Conservation (phyloP, 768 basidiomycete genomes). For the Mycena metata region DNA sequence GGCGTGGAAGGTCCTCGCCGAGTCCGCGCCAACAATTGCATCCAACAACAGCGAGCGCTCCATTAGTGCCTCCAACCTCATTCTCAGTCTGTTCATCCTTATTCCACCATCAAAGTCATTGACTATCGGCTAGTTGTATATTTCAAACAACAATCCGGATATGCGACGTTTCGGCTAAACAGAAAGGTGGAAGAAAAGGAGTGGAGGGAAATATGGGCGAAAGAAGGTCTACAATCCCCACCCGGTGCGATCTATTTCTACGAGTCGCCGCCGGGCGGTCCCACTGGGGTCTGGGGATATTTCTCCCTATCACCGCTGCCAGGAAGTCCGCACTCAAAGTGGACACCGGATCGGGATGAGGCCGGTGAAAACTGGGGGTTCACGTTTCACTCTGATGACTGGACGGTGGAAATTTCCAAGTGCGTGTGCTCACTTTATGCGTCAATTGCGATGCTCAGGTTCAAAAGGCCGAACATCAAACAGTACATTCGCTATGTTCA, state of each 20-base stretch:
- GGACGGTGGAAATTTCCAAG: slow-evolving; percentile 36
- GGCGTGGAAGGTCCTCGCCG: slow-evolving; percentile 24
- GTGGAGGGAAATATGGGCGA: slow-evolving; percentile 27
- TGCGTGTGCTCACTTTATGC: neutral
- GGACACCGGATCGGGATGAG: slow-evolving; percentile 29
- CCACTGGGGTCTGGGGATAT: slow-evolving; percentile 31
- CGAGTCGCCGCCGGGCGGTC: slow-evolving; percentile 29
- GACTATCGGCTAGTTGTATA: slow-evolving; percentile 15
- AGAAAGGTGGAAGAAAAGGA: slow-evolving; percentile 4
- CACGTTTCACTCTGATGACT: slow-evolving; percentile 29
- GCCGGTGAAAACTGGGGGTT: slow-evolving; percentile 27
- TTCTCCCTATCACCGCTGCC: slow-evolving; percentile 25
- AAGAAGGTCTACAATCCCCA: slow-evolving; percentile 15
- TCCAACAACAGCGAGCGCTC: slow-evolving; percentile 13
- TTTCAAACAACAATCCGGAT: slow-evolving; percentile 30
- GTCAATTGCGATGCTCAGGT: neutral
- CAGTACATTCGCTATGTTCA: slow-evolving; percentile 34
- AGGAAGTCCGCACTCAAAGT: slow-evolving; percentile 18
- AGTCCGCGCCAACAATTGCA: slow-evolving; percentile 1
- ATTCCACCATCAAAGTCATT: too few relatives aligned
- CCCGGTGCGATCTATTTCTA: slow-evolving; percentile 28
- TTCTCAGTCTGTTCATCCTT: slow-evolving; percentile 20
- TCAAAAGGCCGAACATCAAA: slow-evolving; percentile 29
- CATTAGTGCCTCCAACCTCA: slow-evolving; percentile 19
- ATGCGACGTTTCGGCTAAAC: slow-evolving; percentile 29